Conservation (phyloP, 2,329 filamentous ascomycete genomes). For the Fonsecaea nubica region DNA sequence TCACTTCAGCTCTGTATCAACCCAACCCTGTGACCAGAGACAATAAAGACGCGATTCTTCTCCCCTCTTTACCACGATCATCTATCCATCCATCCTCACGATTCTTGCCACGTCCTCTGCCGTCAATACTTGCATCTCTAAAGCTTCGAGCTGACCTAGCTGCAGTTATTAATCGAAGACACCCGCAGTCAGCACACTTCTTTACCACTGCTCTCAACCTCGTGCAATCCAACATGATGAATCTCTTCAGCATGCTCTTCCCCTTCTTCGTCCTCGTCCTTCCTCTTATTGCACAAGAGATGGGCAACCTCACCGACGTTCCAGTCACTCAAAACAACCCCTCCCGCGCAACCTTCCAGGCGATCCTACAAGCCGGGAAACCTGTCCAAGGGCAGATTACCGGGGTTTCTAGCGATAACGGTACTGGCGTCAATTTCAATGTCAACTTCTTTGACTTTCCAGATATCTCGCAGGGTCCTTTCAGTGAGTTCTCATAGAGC, state of each 20-base stretch:
- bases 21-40: not conserved
- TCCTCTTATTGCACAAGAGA: slow-evolving; percentile 35
- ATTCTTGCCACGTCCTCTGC: not conserved
- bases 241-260: slow-evolving; percentile 37
- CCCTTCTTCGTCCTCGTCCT: slow-evolving; percentile 39
- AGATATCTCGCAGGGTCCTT: slow-evolving; percentile 60
- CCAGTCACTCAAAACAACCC: slow-evolving; percentile 64
- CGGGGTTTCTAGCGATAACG: slow-evolving; percentile 55
- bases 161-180: not conserved
- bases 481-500: slow-evolving; percentile 57
- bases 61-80: not conserved
- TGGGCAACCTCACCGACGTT: slow-evolving; percentile 56
- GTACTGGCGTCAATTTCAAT: slow-evolving; percentile 62
- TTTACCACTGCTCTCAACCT: not conserved
- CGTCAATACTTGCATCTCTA: not conserved
- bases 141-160: not conserved
- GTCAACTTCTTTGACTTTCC: slow-evolving; percentile 67
- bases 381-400: slow-evolving; percentile 62
- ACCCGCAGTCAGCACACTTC: not conserved
- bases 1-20: slow-evolving; percentile 7
- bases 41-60: not conserved
- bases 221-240: slow-evolving; percentile 28
- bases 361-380: slow-evolving; percentile 62
- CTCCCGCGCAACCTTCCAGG: slow-evolving; percentile 60
- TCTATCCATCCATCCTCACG: not conserved